These are phyloP conservation scores for Phtheirospermum japonicum DNA, from an alignment of 257 asterid species.

Conservation along the genomic window DNA sequence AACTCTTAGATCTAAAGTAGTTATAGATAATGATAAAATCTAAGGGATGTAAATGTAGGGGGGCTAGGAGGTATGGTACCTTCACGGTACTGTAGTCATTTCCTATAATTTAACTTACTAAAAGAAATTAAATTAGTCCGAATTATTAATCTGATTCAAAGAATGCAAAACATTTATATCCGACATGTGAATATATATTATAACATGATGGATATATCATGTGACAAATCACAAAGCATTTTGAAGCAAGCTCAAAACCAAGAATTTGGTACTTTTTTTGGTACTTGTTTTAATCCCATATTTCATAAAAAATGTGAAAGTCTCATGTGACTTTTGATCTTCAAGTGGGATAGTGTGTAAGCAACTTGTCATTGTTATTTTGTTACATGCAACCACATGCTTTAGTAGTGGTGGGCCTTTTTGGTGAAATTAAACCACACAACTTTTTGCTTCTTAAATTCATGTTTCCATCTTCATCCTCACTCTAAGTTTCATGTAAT, in stretches of 20 bases:
- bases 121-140: no score
- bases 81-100: no score
- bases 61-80: no score
- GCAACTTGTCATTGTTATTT: conserved; percentile 2
- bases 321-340: conserved; percentile 37
- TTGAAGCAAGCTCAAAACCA: conserved; percentile 19
- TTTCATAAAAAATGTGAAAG: conserved; percentile 24
- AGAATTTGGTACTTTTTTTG: conserved; percentile 8
- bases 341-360: conserved; percentile 33
- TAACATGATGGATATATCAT: background rate
- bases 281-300: conserved; percentile 23
- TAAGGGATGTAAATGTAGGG: no score
- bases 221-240: conserved; percentile 1
- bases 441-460: no score
- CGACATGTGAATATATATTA: background rate
- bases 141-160: no score
- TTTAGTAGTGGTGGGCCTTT: conserved; percentile 43
- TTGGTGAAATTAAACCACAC: no score
- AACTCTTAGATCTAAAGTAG: no score
- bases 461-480: conserved; percentile 31
- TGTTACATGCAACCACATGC: conserved; percentile 36
- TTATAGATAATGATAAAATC: no score
- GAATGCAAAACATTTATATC: no score
- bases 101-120: no score
- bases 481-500: conserved; percentile 22